Conservation (phyloP, 768 basidiomycete genomes). For the Pleurotus platypus region DNA sequence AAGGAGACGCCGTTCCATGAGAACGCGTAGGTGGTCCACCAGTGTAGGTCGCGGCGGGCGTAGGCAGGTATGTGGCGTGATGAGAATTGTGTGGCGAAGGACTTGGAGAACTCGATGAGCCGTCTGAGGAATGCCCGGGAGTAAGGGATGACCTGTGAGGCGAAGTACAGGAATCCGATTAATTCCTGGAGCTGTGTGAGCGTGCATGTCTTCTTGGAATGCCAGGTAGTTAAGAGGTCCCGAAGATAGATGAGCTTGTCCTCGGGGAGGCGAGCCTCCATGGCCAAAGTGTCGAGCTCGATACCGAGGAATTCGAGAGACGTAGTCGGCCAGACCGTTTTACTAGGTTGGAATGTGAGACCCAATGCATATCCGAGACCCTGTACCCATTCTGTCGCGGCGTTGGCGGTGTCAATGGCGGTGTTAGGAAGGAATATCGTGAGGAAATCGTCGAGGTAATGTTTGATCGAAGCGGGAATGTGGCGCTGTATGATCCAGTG, state of each 20-base stretch:
- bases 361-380: slow-evolving; percentile 23
- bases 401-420: neutral
- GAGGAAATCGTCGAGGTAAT: slow-evolving; percentile 35
- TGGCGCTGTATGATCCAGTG: slow-evolving; percentile 36
- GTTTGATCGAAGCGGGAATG: slow-evolving; percentile 24
- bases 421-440: slow-evolving; percentile 16
- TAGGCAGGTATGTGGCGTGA: slow-evolving; percentile 19
- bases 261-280: slow-evolving; percentile 7
- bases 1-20: slow-evolving; percentile 27
- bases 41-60: slow-evolving; percentile 20
- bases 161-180: slow-evolving; percentile 13
- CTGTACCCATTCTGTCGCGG: slow-evolving; percentile 26
- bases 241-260: slow-evolving; percentile 10
- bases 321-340: slow-evolving; percentile 20
- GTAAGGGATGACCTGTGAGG: slow-evolving; percentile 11
- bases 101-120: slow-evolving; percentile 22
- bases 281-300: no score
- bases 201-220: neutral
- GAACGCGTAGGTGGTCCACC: slow-evolving; percentile 24
- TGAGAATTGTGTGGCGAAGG: slow-evolving; percentile 18
- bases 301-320: neutral
- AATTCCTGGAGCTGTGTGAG: slow-evolving; percentile 12
- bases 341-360: slow-evolving; percentile 23
- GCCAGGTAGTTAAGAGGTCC: neutral
- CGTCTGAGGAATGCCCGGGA: slow-evolving; percentile 9